Percentiles rank a stretch among this genome's conserved stretches.
Evolutionary conservation across 2,329 filamentous ascomycete species (phyloP).

Genomic region (Xylariaceae sp.): DNA sequence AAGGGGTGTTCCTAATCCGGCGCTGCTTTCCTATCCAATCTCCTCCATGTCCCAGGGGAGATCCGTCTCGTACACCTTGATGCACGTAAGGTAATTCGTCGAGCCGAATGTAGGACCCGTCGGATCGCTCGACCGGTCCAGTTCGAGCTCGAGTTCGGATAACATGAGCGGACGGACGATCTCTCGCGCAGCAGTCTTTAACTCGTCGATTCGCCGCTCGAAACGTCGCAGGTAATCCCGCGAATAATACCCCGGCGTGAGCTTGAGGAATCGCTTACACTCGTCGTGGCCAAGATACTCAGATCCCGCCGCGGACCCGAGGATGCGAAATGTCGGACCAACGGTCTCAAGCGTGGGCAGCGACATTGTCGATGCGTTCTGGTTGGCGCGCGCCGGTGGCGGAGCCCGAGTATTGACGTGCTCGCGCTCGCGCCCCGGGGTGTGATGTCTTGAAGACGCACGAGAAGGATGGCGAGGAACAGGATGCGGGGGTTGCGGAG

Average conservation of each 20-base stretch:
- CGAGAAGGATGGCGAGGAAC: conserved; percentile 12
- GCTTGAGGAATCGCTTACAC: conserved; percentile 82
- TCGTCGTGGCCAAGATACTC: conserved; percentile 79
- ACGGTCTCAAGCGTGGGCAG: conserved; percentile 51
- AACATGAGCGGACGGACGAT: conserved; percentile 80
- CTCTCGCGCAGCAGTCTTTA: conserved; percentile 78
- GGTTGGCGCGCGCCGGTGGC: conserved; percentile 5
- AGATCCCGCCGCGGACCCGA: conserved; percentile 58
- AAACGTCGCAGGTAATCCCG: conserved; percentile 82
- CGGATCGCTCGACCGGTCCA: conserved; percentile 38
- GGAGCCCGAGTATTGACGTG: background rate
- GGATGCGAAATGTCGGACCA: conserved; percentile 70
- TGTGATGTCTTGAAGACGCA: conserved; percentile 11
- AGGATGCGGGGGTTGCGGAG: conserved; percentile 31
- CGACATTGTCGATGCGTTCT: conserved; percentile 32
- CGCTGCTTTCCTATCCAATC: conserved; percentile 9
- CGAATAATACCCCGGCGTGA: conserved; percentile 75
- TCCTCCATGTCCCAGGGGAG: conserved; percentile 31
- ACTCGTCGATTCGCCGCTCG: conserved; percentile 80
- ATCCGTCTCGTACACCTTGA: conserved; percentile 31
- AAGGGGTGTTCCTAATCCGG: too few species aligned
- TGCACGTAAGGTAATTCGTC: conserved; percentile 32
- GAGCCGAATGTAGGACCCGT: conserved; percentile 23
- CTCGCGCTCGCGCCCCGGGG: conserved; percentile 18
- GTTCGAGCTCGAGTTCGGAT: conserved; percentile 76